Base-by-base conservation (phyloP, 1,284 basidiomycete genomes). In the Phellopilus nigrolimitatus region DNA sequence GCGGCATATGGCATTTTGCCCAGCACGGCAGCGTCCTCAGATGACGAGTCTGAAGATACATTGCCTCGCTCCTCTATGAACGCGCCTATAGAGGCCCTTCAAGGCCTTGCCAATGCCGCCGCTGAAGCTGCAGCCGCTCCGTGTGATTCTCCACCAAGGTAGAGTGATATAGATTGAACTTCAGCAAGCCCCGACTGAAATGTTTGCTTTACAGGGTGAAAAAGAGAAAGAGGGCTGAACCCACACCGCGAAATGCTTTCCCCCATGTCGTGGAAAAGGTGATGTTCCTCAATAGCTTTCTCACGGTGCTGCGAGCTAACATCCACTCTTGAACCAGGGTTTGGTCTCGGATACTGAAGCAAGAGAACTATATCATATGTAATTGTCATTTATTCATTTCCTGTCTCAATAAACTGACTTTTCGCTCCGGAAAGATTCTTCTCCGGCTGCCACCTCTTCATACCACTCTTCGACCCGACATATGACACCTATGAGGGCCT, bases 401-500 rank as follows among this genome's bases (percentile, higher is more conserved):
- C 39, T 21, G 55, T 30, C 4, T 46, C 39, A 49, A 54, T 22
- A 30, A 21, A 6, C 24, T n/a, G 9, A 27, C 15, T 22, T 39
- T 6, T 41, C 3, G 10, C 60, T 65, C 62, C 60, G 21, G 37
- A 54, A 38, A 94, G 91, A 61, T 97, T 97, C 76, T 95, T 95
- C 72, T 85, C 88, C 51, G 93, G 93, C 49, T 95, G 92, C 68
- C 89, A 95, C 71, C 80, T 95, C 64, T 95, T 95, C 73, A 92
- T 95, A 55, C 92, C 92, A 36, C 76, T 95, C 46, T 95, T 93
- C 72, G 91, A 95, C 69, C 87, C 89, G 25, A 74, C 75, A 52
- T 94, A 91, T 67, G 92, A 97, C 73, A 90, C 88, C 1, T 94
- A 91, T 70, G 92, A 95, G 65, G 83, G 83, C 57, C 76, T 92